Percentiles rank a stretch among this genome's conserved stretches.
Conservation (phyloP, 164 flowering plant genomes). For the Pachysandra terminalis region DNA sequence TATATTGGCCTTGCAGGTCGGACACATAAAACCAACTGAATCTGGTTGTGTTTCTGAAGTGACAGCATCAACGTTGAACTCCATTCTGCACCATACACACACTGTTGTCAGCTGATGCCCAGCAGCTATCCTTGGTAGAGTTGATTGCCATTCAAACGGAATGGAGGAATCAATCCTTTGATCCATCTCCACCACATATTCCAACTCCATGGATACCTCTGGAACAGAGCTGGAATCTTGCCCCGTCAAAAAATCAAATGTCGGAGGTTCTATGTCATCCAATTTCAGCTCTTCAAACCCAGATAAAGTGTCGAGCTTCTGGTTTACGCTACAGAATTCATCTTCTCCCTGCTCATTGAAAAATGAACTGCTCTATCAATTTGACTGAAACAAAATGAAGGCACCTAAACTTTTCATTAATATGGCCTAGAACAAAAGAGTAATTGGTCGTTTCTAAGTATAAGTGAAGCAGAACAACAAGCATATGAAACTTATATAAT, state of each 20-base stretch:
- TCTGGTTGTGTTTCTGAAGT: slow-evolving; percentile 50
- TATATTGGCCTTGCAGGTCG: slow-evolving; percentile 67
- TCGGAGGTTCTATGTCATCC: slow-evolving; percentile 52
- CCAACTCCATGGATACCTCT: slow-evolving; percentile 37
- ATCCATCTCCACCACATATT: slow-evolving; percentile 26
- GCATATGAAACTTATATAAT: no score
- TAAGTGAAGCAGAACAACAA: no score
- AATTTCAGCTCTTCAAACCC: slow-evolving; percentile 50
- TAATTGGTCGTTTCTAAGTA: no score
- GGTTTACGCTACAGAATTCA: slow-evolving; percentile 22
- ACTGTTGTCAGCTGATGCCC: slow-evolving; percentile 36
- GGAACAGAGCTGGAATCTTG: slow-evolving; percentile 32
- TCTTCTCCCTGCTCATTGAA: slow-evolving; percentile 31
- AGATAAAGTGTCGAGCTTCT: slow-evolving; percentile 36
- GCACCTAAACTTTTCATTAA: neutral
- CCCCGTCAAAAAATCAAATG: slow-evolving; percentile 26
- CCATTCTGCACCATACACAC: slow-evolving; percentile 82
- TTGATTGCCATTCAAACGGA: slow-evolving; percentile 40
- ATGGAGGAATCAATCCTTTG: slow-evolving; percentile 31
- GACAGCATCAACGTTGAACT: slow-evolving; percentile 52
- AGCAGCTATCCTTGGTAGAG: slow-evolving; percentile 27
- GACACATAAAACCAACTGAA: slow-evolving; percentile 88
- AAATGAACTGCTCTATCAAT: neutral
- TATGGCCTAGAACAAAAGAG: no score
- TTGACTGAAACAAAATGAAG: neutral